phyloP scores from a whole-genome alignment of 371 early-diverging fungal genomes.

The Polyrhizophydium stewartii region DNA sequence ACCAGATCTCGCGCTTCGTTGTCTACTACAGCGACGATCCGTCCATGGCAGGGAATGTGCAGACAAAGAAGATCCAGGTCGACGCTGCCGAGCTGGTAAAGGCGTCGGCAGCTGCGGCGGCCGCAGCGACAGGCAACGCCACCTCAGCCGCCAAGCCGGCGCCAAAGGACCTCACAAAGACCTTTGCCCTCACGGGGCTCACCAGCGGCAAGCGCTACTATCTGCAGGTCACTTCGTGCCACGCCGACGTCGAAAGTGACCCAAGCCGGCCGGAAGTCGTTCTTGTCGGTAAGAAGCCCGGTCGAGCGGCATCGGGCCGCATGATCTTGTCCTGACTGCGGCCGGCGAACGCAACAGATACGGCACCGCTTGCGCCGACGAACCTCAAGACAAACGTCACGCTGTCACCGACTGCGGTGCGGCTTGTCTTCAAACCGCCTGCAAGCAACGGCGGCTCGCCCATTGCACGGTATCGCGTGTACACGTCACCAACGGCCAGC shows the following conservation, averaged over 20 bases:
- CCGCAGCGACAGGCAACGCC: too few relatives aligned
- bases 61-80: background rate
- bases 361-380: background rate
- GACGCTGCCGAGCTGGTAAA: background rate
- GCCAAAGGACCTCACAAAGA: background rate
- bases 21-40: slow-evolving; percentile 3
- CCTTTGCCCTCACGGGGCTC: slow-evolving; percentile 1
- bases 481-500: slow-evolving; percentile 25
- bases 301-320: background rate
- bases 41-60: background rate
- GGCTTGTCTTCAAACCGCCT: slow-evolving; percentile 8
- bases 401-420: slow-evolving; percentile 2
- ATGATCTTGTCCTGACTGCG: background rate
- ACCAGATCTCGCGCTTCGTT: slow-evolving; percentile 4
- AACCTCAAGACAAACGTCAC: background rate
- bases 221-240: slow-evolving; percentile 17
- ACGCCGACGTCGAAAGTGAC: slow-evolving; percentile 26
- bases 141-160: too few relatives aligned
- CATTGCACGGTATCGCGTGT: slow-evolving; percentile 20
- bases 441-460: slow-evolving; percentile 9
- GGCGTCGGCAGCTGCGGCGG: background rate
- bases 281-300: slow-evolving; percentile 26
- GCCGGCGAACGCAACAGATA: background rate
- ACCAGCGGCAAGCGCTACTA: slow-evolving; percentile 24
- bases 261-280: slow-evolving; percentile 10